Evolutionary conservation across 148 eudicot species (phyloP).

Genomic region (Suaeda aralocaspica): DNA sequence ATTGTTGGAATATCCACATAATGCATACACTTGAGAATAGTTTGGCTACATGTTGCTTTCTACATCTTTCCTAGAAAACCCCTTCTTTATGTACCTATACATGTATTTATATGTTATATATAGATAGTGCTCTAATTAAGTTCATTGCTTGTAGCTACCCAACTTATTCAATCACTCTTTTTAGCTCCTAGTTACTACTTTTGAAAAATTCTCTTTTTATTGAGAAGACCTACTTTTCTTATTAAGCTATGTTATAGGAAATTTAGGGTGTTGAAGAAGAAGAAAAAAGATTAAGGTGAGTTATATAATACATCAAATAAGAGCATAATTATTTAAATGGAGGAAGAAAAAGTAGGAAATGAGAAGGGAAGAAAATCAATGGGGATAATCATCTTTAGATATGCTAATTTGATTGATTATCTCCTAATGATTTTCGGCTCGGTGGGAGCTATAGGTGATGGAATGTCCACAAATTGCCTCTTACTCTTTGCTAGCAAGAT

Average conservation of each 20-base stretch:
- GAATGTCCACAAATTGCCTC: constrained; percentile 79
- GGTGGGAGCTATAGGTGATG: constrained; percentile 93
- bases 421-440: constrained; percentile 66
- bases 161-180: not conserved
- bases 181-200: not conserved
- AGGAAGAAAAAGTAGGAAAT: constrained; percentile 13
- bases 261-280: constrained; percentile 1
- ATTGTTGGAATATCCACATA: not conserved
- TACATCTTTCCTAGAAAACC: constrained; percentile 6
- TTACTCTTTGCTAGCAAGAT: constrained; percentile 68
- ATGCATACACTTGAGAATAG: not conserved
- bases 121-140: too few species aligned
- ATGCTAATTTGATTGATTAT: constrained; percentile 60
- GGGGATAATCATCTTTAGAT: constrained; percentile 41
- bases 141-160: not conserved
- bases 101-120: not conserved
- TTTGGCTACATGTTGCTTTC: constrained; percentile 3
- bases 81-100: not conserved
- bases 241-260: not conserved
- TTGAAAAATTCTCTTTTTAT: not conserved
- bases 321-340: constrained; percentile 2
- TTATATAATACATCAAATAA: not conserved
- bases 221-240: not conserved
- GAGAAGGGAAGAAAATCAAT: constrained; percentile 30
- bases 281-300: not conserved